A percentile compares a stretch with the other conserved stretches of the same genome.
These are phyloP conservation scores for Pleurotus tuoliensis DNA, from an alignment of 768 basidiomycete genomes.

Conservation along the genomic window DNA sequence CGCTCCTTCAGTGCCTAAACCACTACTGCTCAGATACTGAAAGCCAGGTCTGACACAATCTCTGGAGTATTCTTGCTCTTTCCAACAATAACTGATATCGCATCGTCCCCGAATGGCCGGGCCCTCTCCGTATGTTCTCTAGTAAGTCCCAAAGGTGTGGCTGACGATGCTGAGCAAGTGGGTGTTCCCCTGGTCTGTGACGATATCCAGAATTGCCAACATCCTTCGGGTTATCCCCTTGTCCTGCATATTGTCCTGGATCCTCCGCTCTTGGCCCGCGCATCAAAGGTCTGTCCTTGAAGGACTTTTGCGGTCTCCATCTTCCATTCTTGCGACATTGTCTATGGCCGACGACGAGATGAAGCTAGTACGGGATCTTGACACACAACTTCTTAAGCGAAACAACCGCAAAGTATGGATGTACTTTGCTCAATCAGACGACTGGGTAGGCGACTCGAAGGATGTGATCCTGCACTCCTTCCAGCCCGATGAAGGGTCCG, in stretches of 20 bases:
- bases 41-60: conserved; percentile 35
- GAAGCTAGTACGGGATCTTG: conserved; percentile 50
- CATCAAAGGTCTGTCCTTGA: conserved; percentile 42
- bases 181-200: conserved; percentile 1
- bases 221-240: conserved; percentile 38
- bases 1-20: neutral
- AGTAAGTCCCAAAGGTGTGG: neutral
- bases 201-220: conserved; percentile 39
- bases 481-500: conserved; percentile 25
- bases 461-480: conserved; percentile 38
- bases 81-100: conserved; percentile 66
- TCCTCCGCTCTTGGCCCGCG: conserved; percentile 51
- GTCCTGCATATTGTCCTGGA: conserved; percentile 10
- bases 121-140: conserved; percentile 46
- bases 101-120: conserved; percentile 59
- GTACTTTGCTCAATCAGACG: conserved; percentile 60
- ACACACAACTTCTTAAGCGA: conserved; percentile 38
- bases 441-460: conserved; percentile 65
- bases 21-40: conserved; percentile 40
- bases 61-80: conserved; percentile 57
- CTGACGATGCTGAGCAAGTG: neutral
- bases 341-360: conserved; percentile 70
- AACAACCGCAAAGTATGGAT: conserved; percentile 37
- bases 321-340: conserved; percentile 48
- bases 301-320: conserved; percentile 47